Base-by-base conservation (phyloP, 805 yeast species). In the Wickerhamomyces chambardii region DNA sequence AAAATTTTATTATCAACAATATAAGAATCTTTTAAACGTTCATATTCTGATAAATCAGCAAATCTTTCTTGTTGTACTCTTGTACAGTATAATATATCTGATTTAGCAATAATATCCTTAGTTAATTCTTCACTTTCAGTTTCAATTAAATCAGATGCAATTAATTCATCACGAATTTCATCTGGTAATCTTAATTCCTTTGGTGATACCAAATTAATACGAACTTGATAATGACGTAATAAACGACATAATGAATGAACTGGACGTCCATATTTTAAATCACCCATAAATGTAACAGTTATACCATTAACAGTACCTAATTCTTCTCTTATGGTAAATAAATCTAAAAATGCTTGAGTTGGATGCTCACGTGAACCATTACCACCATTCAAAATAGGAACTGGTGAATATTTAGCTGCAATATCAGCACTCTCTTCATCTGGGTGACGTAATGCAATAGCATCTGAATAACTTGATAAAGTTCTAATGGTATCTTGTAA, bases 331-430 rank as follows among this genome's bases (percentile, higher is more conserved):
- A 92, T 92, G 35, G 99, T 92, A 74, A 90, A 92, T 62, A 92
- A 68, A 59, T 92, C 99, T 55, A 94, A 70, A 68, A 92, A 84
- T 3, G 98, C 98, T 66, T 92, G 99, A 17, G 97, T 84, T 53
- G 99, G 99, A 63, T 92, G 99, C 68, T 92, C 99, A 61, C 86
- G 80, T 35, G 96, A 70, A 28, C 99, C 99, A 59, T 92, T 92
- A 55, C 98, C 99, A 56, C 95, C 98, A 56, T 92, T 92, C 58
- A 92, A 78, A 45, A 94, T 85, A 39, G 99, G 98, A 48, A 94
- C 87, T 37, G 96, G 95, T 17, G 97, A 86, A 68, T 78, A 92
- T 58, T 90, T 87, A 47, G 96, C 94, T 40, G 98, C 98, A 59
- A 82, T 78, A 50, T 80, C 85, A 35, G 95, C 96, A 48, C 94